Evolutionary conservation across 2,329 filamentous ascomycete genomes (phyloP), one percentile per base, ranked within the genome.

Genomic region (Aureobasidium melanogenum): DNA sequence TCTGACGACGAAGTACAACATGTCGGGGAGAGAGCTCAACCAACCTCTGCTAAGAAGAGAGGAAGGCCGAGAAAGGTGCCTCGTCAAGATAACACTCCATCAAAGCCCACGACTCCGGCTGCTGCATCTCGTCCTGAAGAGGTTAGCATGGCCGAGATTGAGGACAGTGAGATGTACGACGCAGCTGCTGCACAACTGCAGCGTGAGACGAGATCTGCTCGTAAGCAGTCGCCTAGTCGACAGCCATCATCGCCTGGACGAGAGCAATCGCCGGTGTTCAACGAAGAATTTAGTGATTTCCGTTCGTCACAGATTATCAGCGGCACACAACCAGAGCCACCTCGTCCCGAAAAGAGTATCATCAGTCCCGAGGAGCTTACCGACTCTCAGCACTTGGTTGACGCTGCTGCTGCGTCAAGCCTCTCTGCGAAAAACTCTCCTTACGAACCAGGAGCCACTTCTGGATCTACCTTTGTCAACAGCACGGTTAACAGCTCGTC

Each of bases 381-480:
- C 6, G 19, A 46, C 36, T 48, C 46, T 22, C 24, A 43, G 14
- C 2, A 10, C 10, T 14, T 62, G 10, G 55, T 65, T 5, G 62
- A 65, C 22, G 63, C 54, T 7, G 63, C 62, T 8, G 63, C 59
- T 17, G 63, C 62, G 5, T 62, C 62, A 15, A 61, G 61, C 38
- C 47, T 65, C 1, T 57, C 62, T 2, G 62, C 63, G 39, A 63
- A 61, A 41, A 60, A 65, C 32, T 65, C 63, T 14, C 41, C 51
- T n/a, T 65, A 62, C 32, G 48, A 65, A 30, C 43, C 63, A 14
- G 59, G n/a, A 28, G 47, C 63, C 17, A 62, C 60, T 19, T 60
- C 62, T 5, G 44, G 22, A 15, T 63, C 62, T 7, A 48, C 34
- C 8, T 39, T 48, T 10, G 24, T 17, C 19, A 39, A 50, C 34